phyloP scores from a whole-genome alignment of 2,329 filamentous ascomycete species.

The Periconia sp. region DNA sequence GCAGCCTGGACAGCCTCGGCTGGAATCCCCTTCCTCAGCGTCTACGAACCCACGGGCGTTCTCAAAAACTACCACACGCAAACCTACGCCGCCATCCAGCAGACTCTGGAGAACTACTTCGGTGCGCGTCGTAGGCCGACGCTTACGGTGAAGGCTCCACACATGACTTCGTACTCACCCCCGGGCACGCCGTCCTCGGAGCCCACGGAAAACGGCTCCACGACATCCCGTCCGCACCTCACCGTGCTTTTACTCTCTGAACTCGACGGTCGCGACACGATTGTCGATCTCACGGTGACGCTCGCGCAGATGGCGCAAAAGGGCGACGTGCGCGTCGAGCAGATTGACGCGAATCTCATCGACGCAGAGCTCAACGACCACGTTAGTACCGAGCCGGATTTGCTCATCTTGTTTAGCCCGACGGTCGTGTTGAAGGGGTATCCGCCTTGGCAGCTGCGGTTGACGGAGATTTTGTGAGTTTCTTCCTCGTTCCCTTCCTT shows the following conservation, averaged over 20 bases:
- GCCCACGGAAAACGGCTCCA: conserved; percentile 20
- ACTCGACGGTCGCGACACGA: conserved; percentile 86
- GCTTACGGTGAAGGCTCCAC: conserved; percentile 72
- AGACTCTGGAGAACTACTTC: conserved; percentile 85
- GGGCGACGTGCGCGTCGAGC: conserved; percentile 75
- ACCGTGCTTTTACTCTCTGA: conserved; percentile 79
- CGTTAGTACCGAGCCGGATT: conserved; percentile 85
- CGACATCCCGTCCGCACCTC: conserved; percentile 46
- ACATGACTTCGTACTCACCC: conserved; percentile 62
- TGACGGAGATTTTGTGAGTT: conserved; percentile 90
- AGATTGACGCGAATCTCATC: conserved; percentile 83
- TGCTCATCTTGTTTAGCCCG: conserved; percentile 84
- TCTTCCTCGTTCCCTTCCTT: background rate
- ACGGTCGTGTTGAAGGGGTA: conserved; percentile 85
- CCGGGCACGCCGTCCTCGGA: conserved; percentile 46
- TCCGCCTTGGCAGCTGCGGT: conserved; percentile 91
- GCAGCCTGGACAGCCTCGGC: conserved; percentile 91
- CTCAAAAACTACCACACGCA: conserved; percentile 89
- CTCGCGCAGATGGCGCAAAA: conserved; percentile 93
- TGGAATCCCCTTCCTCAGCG: conserved; percentile 81
- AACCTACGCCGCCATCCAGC: conserved; percentile 75
- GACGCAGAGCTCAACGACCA: conserved; percentile 80
- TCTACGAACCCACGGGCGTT: conserved; percentile 89
- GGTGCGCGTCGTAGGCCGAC: conserved; percentile 67
- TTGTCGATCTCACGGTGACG: conserved; percentile 94